phyloP scores from a whole-genome alignment of 2,329 filamentous ascomycete species.

The Sporothrix dimorphospora region DNA sequence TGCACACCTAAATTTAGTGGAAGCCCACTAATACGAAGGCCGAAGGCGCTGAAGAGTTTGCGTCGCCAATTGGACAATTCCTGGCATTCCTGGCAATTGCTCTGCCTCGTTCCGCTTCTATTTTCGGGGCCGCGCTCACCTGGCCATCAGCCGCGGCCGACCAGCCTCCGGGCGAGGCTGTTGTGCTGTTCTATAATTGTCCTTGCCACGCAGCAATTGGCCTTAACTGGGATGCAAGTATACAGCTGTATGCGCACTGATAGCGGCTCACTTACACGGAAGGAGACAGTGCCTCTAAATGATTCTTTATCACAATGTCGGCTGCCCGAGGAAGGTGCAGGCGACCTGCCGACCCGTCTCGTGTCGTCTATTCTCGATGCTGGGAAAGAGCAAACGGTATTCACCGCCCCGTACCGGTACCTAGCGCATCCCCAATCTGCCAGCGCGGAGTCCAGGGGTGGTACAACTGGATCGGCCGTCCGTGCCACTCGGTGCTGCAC shows the following conservation, averaged over 20 bases:
- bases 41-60: background rate
- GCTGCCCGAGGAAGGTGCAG: slow-evolving; percentile 6
- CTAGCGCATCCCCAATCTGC: slow-evolving; percentile 12
- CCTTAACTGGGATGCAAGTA: background rate
- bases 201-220: background rate
- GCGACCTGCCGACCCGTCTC: slow-evolving; percentile 12
- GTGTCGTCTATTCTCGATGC: background rate
- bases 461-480: slow-evolving; percentile 22
- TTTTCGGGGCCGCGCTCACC: slow-evolving; percentile 11
- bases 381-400: background rate
- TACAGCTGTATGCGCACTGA: slow-evolving; percentile 1
- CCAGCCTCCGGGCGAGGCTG: slow-evolving; percentile 18
- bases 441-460: slow-evolving; percentile 14
- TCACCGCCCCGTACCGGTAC: slow-evolving; percentile 26
- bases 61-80: background rate
- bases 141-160: background rate
- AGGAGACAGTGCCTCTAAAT: background rate
- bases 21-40: slow-evolving; percentile 18
- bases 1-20: slow-evolving; percentile 12
- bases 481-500: slow-evolving; percentile 15
- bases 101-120: slow-evolving; percentile 24
- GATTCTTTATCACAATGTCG: background rate
- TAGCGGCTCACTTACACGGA: background rate
- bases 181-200: slow-evolving; percentile 20
- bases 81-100: background rate